Base-by-base conservation (phyloP, 352 stramenopile genomes). In the Phytophthora idaei region DNA sequence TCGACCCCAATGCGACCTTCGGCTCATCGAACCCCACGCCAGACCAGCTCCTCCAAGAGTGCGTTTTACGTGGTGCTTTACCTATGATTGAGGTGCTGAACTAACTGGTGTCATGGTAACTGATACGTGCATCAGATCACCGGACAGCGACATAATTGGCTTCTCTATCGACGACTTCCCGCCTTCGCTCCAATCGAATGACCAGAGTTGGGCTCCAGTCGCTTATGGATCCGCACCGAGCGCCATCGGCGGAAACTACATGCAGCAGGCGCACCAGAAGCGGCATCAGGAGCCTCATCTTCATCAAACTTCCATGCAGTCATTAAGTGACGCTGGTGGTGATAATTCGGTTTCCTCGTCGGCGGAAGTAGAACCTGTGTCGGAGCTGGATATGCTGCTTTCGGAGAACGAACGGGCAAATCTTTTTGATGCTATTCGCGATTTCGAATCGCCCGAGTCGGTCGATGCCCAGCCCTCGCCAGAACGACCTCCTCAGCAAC, bases 121-220 rank as follows among this genome's bases (percentile, higher is more conserved):
- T 9, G 1, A 21, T 21, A 17, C 25, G 15, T 36, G 21, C 6
- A 14, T 51, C 47, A 87, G 73, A 65, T 46, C 72, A 10, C 46
- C 70, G 0, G 74, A 93, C 25, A 77, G 61, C 6, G 83, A 93
- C 29, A 89, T 90, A 76, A 80, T 89, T 44, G 83, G 76, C 8
- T 88, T 89, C 51, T 87, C 74, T 37, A 87, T 90, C 29, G 83
- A 91, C 12, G 81, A 90, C 17, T 85, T 89, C 37, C 81, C 83
- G 15, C 64, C 76, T 39, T 78, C 78, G 4, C 77, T 87, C 53
- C 77, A 74, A 21, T 65, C 79, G 1, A 75, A 85, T 52, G 67
- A 76, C n/a, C 66, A 67, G 11, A 85, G 59, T 10, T 78, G 61
- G 67, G 46, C 67, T 2, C 57, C 47, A 11, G 50, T 66, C 51